Evolutionary conservation across 129 eudicot genomes (phyloP).

Genomic region (Arctium minus): DNA sequence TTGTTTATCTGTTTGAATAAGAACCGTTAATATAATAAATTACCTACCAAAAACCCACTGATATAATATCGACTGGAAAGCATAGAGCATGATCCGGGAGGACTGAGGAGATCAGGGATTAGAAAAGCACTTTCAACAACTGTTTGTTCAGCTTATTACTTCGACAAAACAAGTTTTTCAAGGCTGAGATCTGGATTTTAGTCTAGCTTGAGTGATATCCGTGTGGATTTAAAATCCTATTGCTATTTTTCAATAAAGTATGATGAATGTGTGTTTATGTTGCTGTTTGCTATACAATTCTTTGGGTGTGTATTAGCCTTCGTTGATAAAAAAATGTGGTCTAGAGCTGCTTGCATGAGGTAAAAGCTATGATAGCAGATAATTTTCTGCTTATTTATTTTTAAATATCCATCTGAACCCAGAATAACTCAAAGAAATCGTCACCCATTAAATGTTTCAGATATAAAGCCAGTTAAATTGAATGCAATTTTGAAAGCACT

Average conservation of each 20-base stretch:
- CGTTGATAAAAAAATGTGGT: not conserved
- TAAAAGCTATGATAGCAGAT: constrained; percentile 12
- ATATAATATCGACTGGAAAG: not conserved
- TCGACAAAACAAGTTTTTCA: not conserved
- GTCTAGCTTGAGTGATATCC: not conserved
- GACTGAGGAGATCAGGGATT: not conserved
- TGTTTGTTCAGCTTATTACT: not conserved
- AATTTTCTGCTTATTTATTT: not conserved
- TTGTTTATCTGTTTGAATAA: constrained; percentile 24
- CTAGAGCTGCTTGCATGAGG: constrained; percentile 3
- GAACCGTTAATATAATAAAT: not conserved
- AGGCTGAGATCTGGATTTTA: constrained; percentile 22
- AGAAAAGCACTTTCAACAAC: not conserved
- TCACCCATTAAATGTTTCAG: not conserved
- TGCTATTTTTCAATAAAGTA: not conserved
- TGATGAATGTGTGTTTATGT: not conserved
- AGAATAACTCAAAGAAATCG: not conserved
- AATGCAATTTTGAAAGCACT: not conserved
- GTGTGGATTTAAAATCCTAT: not conserved
- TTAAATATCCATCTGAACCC: not conserved
- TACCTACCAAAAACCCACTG: not conserved
- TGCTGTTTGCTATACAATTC: not conserved
- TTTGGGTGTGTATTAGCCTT: not conserved
- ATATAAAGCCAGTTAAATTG: not conserved
- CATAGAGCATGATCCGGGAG: not conserved